These are phyloP conservation scores for Wickerhamomyces canadensis DNA, from an alignment of 805 yeast genomes.

Conservation along the genomic window DNA sequence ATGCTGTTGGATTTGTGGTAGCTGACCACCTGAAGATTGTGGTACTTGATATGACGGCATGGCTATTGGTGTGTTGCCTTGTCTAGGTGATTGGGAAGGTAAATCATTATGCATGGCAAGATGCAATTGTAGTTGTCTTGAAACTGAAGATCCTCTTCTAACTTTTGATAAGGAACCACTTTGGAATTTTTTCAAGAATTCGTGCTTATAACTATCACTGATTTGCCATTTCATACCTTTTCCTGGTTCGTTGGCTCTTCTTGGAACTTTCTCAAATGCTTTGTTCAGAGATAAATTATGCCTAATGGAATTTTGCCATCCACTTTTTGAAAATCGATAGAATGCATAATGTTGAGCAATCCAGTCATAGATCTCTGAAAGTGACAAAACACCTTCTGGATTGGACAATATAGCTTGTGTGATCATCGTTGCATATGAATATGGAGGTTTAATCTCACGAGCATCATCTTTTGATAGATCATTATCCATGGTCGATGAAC, in stretches of 20 bases:
- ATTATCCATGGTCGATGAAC: constrained; percentile 26
- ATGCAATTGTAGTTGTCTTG: constrained; percentile 74
- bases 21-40: constrained; percentile 23
- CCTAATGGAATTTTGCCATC: constrained; percentile 98
- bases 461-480: constrained; percentile 87
- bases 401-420: constrained; percentile 93
- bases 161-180: constrained; percentile 70
- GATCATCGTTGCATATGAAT: constrained; percentile 96
- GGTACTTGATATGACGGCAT: constrained; percentile 32
- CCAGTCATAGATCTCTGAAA: constrained; percentile 91
- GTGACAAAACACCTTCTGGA: constrained; percentile 78
- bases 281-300: constrained; percentile 92
- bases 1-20: constrained; percentile 11
- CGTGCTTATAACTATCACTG: constrained; percentile 75
- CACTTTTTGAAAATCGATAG: constrained; percentile 86
- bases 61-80: constrained; percentile 27
- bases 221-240: constrained; percentile 99
- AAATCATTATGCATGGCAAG: constrained; percentile 42
- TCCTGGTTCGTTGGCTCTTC: constrained; percentile 95
- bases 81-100: constrained; percentile 26
- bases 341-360: constrained; percentile 84
- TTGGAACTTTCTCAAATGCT: constrained; percentile 96
- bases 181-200: constrained; percentile 74
- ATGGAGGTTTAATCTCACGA: constrained; percentile 93
- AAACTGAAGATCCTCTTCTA: constrained; percentile 75